A percentile compares a stretch with the other conserved stretches of the same genome.
Conservation (phyloP, 352 stramenopile genomes). For the Phytopythium litorale region DNA sequence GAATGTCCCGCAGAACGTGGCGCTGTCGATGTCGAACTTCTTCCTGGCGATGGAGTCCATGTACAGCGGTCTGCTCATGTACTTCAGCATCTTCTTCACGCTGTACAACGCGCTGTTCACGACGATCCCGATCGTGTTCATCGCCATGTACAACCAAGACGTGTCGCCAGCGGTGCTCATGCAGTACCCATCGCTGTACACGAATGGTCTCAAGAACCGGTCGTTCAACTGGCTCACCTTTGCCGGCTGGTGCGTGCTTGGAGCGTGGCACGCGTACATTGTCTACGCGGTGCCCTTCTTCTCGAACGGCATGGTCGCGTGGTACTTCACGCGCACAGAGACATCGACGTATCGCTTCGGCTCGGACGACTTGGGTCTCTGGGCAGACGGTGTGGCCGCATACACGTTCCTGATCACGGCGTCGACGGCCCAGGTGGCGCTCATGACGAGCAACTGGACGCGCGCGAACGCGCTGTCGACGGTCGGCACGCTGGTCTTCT, state of each 20-base stretch:
- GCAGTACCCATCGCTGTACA: slow-evolving; percentile 88
- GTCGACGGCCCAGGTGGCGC: slow-evolving; percentile 77
- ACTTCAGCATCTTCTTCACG: slow-evolving; percentile 88
- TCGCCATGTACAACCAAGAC: slow-evolving; percentile 91
- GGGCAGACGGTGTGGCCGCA: slow-evolving; percentile 72
- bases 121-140: slow-evolving; percentile 87
- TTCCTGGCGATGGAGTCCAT: slow-evolving; percentile 80
- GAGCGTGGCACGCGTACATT: slow-evolving; percentile 86
- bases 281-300: slow-evolving; percentile 85
- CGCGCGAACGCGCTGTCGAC: slow-evolving; percentile 65
- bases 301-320: slow-evolving; percentile 77
- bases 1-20: slow-evolving; percentile 42
- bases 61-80: slow-evolving; percentile 88
- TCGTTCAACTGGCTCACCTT: slow-evolving; percentile 90
- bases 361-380: slow-evolving; percentile 70
- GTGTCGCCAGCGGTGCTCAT: slow-evolving; percentile 85
- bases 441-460: slow-evolving; percentile 91
- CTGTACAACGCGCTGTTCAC: slow-evolving; percentile 89
- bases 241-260: slow-evolving; percentile 81
- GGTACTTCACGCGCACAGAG: slow-evolving; percentile 65
- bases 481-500: slow-evolving; percentile 80
- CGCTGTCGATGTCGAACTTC: slow-evolving; percentile 82
- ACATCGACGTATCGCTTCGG: slow-evolving; percentile 54
- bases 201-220: slow-evolving; percentile 84
- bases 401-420: slow-evolving; percentile 87